A percentile compares a stretch with the other conserved stretches of the same genome.
phyloP scores from a whole-genome alignment of 2,329 filamentous ascomycete genomes.

The Aspergillus brasiliensis region DNA sequence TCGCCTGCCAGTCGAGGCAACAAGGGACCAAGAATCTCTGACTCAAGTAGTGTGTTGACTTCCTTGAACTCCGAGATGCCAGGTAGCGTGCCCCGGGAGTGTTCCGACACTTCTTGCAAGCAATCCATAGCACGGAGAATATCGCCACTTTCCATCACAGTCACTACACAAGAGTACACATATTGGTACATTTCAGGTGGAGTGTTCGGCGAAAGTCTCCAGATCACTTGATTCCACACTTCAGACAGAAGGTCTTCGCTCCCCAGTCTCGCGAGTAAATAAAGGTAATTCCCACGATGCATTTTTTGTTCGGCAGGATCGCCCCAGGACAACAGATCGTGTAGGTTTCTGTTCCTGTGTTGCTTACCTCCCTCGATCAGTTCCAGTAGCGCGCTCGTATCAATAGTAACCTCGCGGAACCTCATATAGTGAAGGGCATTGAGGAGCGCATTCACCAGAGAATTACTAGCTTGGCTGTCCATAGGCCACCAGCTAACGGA shows the following conservation, averaged over 20 bases:
- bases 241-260: conserved; percentile 22
- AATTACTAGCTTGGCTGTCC: conserved; percentile 11
- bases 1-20: conserved; percentile 28
- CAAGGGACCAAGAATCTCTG: conserved; percentile 21
- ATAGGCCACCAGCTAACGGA: not conserved
- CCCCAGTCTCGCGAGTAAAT: conserved; percentile 30
- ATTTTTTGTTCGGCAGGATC: not conserved
- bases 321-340: conserved; percentile 24
- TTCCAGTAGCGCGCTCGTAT: conserved; percentile 23
- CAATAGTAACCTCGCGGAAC: conserved; percentile 24
- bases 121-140: conserved; percentile 26
- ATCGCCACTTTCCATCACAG: conserved; percentile 27
- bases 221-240: conserved; percentile 27
- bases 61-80: conserved; percentile 24
- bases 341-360: conserved; percentile 14
- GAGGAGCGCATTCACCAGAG: conserved; percentile 27
- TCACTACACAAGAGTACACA: conserved; percentile 28
- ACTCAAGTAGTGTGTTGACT: conserved; percentile 25
- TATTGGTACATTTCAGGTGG: conserved; percentile 12
- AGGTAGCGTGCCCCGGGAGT: conserved; percentile 25
- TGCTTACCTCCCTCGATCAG: conserved; percentile 25
- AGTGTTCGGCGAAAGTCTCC: conserved; percentile 8
- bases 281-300: conserved; percentile 23
- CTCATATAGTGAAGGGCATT: conserved; percentile 23
- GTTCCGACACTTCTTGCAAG: conserved; percentile 28